Conservation (phyloP, 768 basidiomycete genomes). For the Auricularia sp. region DNA sequence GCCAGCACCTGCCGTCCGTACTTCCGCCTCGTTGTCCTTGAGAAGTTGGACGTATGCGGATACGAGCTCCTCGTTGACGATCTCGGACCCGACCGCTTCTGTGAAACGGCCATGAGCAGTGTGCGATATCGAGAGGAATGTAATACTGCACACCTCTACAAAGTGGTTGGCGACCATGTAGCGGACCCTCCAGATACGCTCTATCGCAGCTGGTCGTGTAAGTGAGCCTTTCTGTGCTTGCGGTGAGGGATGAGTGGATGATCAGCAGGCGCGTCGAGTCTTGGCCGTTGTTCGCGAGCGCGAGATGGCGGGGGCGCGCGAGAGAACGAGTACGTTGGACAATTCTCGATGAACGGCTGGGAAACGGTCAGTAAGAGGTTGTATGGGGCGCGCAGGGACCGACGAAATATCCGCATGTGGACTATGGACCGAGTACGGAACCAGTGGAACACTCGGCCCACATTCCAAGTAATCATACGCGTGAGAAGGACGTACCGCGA, state of each 20-base stretch:
- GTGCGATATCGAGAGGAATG: not conserved
- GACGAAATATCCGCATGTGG: too few species aligned
- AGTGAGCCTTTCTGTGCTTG: constrained; percentile 82
- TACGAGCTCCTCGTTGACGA: constrained; percentile 90
- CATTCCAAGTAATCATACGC: too few species aligned
- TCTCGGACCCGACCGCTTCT: constrained; percentile 77
- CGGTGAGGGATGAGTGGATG: constrained; percentile 83
- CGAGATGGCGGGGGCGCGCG: constrained; percentile 83
- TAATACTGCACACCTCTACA: constrained; percentile 57
- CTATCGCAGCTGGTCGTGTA: constrained; percentile 78
- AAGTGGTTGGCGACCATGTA: constrained; percentile 99
- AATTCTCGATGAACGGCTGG: constrained; percentile 73
- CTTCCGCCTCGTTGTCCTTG: constrained; percentile 98
- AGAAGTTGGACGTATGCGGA: constrained; percentile 86
- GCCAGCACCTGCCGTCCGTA: constrained; percentile 85
- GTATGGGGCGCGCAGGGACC: not conserved
- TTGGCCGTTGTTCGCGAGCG: constrained; percentile 92
- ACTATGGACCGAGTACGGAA: too few species aligned
- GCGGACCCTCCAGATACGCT: constrained; percentile 92
- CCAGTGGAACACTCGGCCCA: too few species aligned
- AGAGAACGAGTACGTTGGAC: constrained; percentile 67
- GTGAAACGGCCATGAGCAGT: constrained; percentile 29
- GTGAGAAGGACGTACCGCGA: constrained; percentile 58
- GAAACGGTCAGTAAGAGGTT: not conserved
- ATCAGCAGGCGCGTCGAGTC: constrained; percentile 94